Conservation (phyloP, 2,329 filamentous ascomycete genomes). For the Ilyonectria destructans region DNA sequence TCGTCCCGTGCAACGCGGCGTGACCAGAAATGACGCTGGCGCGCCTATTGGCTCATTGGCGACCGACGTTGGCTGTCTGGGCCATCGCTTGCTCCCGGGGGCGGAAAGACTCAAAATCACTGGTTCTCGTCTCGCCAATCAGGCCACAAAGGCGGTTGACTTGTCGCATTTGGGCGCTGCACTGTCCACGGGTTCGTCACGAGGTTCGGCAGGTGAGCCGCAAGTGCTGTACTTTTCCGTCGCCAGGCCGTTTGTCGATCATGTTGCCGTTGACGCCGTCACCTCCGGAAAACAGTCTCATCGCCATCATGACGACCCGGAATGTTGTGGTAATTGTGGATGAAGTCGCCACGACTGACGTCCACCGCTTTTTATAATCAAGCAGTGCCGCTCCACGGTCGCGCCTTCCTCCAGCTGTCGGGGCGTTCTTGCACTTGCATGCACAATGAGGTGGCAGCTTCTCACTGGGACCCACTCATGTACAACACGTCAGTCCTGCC, state of each 20-base stretch:
- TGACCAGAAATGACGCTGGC: constrained; percentile 27
- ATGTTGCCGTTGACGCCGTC: background rate
- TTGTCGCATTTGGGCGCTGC: constrained; percentile 46
- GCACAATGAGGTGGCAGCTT: constrained; percentile 50
- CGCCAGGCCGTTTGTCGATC: constrained; percentile 22
- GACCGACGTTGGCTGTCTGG: constrained; percentile 32
- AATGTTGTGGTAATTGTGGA: constrained; percentile 11
- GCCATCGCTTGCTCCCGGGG: constrained; percentile 33
- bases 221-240: constrained; percentile 14
- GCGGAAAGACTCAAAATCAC: constrained; percentile 34
- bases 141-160: constrained; percentile 40
- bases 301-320: constrained; percentile 5
- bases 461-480: constrained; percentile 48
- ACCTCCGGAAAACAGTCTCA: constrained; percentile 6
- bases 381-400: constrained; percentile 35
- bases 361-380: constrained; percentile 43
- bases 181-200: constrained; percentile 51
- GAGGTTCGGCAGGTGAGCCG: constrained; percentile 30
- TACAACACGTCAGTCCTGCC: constrained; percentile 43
- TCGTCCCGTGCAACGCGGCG: constrained; percentile 37
- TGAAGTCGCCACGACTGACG: constrained; percentile 25
- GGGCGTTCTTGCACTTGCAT: constrained; percentile 43
- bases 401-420: constrained; percentile 34
- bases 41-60: constrained; percentile 41
- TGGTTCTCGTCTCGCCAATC: constrained; percentile 44